Evolutionary conservation across 441 rosid genomes (phyloP), one percentile per base, ranked within the genome.

Genomic region (Erodium chrysanthum): DNA sequence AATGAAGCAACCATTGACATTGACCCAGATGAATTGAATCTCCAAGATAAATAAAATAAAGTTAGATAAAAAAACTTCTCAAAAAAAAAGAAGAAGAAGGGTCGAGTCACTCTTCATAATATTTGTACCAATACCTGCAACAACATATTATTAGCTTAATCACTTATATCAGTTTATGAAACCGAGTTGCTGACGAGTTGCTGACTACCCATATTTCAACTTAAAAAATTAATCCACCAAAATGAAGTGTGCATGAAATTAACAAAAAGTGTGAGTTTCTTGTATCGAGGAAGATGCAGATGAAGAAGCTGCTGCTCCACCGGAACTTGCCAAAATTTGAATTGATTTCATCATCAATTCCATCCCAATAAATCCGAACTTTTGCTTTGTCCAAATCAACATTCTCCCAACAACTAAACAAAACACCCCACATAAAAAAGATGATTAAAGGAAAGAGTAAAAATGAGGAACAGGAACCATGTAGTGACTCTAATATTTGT

Each of bases 111-210:
- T 85, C 83, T 81, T 85, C 82, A 92, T 98, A 79, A 90, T 86
- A 84, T 95, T 95, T 70, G 98, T 96, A 74, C 99, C 85, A 86
- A 71, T 65, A 95, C 99, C 99, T 95, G 88, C 81, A 80, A 77
- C 35, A 40, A 2, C 46, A 77, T 77, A 76, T 68, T 68, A 60
- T n/a, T n/a, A n/a, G n/a, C n/a, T n/a, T n/a, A n/a, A n/a, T n/a
- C n/a, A 73, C 17, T 70, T 69, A 68, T 69, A 76, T 73, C 31
- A 18, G 31, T 31, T 60, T 23, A 73, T 48, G 69, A 50, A 70
- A 66, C 46, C 21, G 56, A 74, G 71, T n/a, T n/a, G n/a, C n/a
- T n/a, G n/a, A n/a, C n/a, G n/a, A n/a, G 40, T 74, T 21, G 75
- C 65, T 25, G 64, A 76, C 68, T 85, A 95, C 99, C 98, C 97